Base-by-base conservation (phyloP, 805 yeast genomes). In the Starmerella powellii region DNA sequence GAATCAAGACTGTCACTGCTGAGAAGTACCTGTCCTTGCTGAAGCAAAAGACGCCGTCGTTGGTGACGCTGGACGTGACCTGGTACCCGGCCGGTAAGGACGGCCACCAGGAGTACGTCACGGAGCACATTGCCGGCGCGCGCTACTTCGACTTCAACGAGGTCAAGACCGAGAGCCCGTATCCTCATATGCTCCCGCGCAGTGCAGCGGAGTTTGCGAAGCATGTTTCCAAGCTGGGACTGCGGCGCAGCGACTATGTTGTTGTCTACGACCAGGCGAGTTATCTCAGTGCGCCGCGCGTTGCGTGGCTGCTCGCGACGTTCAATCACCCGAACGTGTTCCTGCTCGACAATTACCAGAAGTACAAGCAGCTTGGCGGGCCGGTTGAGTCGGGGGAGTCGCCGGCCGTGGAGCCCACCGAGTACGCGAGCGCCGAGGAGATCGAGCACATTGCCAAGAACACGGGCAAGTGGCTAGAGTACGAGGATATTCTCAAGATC, bases 131-230 rank as follows among this genome's bases (percentile, higher is more conserved):
- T 8, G 76, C 78, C 13, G 65, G 72, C 8, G 71, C 95, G 0
- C 74, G 76, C 3, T 84, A 70, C 60, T 81, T 86, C 53, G 94
- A 85, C 54, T 73, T 88, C 38, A 95, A 84, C 51, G 73, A 63
- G 18, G 63, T 83, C 40, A 73, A 73, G 41, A 82, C 81, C 48
- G 61, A 60, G 2, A 76, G 84, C 12, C 65, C 71, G 15, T 87
- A 72, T 55, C 96, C 98, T 2, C 97, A 91, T 56, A 91, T 87
- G 96, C 66, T 87, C 11, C 97, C 97, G 1, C 29, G 18, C 11
- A 60, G 68, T 6, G 57, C 65, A 21, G 63, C 62, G 1, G 68
- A 66, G 3, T 88, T 85, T 60, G 73, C 73, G 39, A 36, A 54
- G 4, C 69, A 72, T 5, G 54, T 63, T 53, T 44, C 56, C 36